Percentiles rank a stretch among this genome's conserved stretches.
Evolutionary conservation across 108 stramenopile species (phyloP).

Genomic region (Aureococcus anophagefferens): DNA sequence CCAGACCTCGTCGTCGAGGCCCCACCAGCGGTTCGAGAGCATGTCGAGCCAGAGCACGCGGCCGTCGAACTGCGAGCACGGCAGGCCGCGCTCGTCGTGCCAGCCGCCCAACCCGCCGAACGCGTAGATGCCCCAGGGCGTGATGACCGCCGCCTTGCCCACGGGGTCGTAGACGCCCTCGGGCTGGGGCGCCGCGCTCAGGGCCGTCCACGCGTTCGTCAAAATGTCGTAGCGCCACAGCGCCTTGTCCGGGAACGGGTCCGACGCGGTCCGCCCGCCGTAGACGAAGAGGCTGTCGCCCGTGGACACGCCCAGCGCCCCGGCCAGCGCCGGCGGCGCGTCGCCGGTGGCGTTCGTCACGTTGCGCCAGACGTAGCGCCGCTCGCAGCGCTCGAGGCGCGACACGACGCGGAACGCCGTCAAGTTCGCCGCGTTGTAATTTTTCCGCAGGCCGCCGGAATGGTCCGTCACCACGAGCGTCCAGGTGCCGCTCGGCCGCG

Average conservation of each 20-base stretch:
- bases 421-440: no score
- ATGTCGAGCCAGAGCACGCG: neutral
- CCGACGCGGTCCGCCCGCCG: neutral
- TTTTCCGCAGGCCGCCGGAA: neutral
- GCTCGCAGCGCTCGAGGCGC: neutral
- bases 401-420: no score
- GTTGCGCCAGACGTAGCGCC: neutral
- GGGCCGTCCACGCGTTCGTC: neutral
- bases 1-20: neutral
- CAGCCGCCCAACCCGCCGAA: neutral
- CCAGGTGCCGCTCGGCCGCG: neutral
- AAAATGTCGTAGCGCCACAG: neutral
- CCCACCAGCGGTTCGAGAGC: neutral
- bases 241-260: neutral
- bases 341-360: neutral
- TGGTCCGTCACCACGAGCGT: neutral
- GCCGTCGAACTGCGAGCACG: neutral
- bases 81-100: neutral
- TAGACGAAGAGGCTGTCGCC: neutral
- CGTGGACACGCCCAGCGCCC: neutral
- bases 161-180: neutral
- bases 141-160: neutral
- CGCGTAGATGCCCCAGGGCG: neutral
- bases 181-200: neutral
- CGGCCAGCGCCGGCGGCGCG: neutral